Evolutionary conservation across 257 asterid genomes (phyloP), one percentile per base, ranked within the genome.

Genomic region (Henckelia pumila): DNA sequence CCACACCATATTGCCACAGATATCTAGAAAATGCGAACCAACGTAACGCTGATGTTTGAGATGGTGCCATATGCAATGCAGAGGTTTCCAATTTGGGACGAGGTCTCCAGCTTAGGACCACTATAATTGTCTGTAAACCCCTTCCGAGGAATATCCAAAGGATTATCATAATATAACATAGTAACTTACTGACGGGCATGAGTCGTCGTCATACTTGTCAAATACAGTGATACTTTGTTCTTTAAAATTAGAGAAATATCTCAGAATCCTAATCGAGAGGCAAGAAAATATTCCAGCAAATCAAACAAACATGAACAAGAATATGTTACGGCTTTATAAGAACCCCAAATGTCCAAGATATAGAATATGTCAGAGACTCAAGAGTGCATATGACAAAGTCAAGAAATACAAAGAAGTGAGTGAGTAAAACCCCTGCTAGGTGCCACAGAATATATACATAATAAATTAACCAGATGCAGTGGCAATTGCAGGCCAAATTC

Each of bases 381-480:
- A 26, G 40, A 33, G 14, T 33, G 49, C 49, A 67, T 49, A 59
- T 26, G 72, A 74, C 13, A 80, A 66, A 14, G 74, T 71, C 75
- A 77, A 32, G 40, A 64, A 53, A 75, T 66, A 75, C 83, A 77
- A 55, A 77, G 78, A 70, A 74, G 79, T 79, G 19, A 76, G 64
- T 10, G 49, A 64, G 49, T 35, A 65, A 65, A 65, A 79, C 80
- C 81, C 71, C 75, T 26, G 87, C 88, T 77, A 66, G 70, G 61
- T 81, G 89, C 76, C 85, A 75, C 82, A 75, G 61, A 68, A 82
- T 83, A 86, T 87, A 79, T 84, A 86, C 87, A 87, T 57, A 75
- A 68, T 71, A 85, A 75, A 80, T 77, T 76, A 80, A 80, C 80
- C 85, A 66, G 75, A 71, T 68, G 79, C 75, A 19, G 61, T 20